Evolutionary conservation across 352 stramenopile species (phyloP).

Genomic region (Phytophthora sp.): DNA sequence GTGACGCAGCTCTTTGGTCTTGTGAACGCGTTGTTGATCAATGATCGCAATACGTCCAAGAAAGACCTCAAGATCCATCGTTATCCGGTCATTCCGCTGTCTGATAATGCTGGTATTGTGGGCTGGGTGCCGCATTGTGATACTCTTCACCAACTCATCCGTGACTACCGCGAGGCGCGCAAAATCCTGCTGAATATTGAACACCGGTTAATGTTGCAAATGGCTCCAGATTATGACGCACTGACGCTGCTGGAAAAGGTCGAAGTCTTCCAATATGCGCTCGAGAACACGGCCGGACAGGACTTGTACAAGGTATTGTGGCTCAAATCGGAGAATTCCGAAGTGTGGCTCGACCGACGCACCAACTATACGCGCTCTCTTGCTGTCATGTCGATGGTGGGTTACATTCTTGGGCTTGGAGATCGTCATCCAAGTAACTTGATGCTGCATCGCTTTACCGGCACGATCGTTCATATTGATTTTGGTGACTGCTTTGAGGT

Average conservation of each 20-base stretch:
- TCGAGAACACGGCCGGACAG: conserved; percentile 94
- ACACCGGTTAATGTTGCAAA: conserved; percentile 89
- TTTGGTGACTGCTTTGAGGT: conserved; percentile 99
- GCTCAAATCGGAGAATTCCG: conserved; percentile 97
- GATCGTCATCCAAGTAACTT: conserved; percentile 99
- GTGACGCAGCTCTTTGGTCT: conserved; percentile 99
- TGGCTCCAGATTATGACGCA: conserved; percentile 95
- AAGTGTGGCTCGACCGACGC: conserved; percentile 98
- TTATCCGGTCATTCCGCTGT: conserved; percentile 98
- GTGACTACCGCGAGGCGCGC: conserved; percentile 91
- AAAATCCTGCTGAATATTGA: conserved; percentile 96
- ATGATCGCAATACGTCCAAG: conserved; percentile 96
- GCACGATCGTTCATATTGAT: conserved; percentile 97
- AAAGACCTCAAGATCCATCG: conserved; percentile 98
- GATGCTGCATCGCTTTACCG: conserved; percentile 98
- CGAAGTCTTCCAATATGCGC: conserved; percentile 96
- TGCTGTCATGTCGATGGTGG: conserved; percentile 99
- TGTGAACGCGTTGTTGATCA: conserved; percentile 98
- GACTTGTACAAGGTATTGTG: conserved; percentile 97
- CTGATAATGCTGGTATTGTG: conserved; percentile 97
- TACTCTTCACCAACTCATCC: conserved; percentile 98
- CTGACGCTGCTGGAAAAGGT: conserved; percentile 98
- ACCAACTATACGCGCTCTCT: conserved; percentile 98
- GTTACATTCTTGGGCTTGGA: conserved; percentile 98
- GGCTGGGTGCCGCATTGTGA: conserved; percentile 99